These are phyloP conservation scores for Trichosporon sp. DNA, from an alignment of 1,284 basidiomycete genomes.

Conservation along the genomic window DNA sequence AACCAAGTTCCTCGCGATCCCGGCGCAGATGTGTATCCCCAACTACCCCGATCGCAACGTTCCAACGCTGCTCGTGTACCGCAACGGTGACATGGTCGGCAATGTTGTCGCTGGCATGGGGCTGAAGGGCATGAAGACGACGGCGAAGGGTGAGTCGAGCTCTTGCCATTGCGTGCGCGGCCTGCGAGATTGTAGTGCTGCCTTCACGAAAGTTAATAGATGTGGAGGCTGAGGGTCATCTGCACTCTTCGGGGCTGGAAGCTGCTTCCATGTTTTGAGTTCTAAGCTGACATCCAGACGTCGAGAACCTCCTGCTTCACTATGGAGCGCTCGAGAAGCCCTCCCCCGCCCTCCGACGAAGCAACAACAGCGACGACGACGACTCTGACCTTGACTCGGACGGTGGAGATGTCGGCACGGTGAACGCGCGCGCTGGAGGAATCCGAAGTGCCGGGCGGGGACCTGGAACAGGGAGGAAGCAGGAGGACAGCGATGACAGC, in stretches of 20 bases:
- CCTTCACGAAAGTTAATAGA: too few species aligned
- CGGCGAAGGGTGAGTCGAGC: constrained; percentile 65
- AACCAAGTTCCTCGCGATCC: constrained; percentile 93
- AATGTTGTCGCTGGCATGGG: constrained; percentile 66
- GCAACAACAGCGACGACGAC: constrained; percentile 9
- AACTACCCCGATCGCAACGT: constrained; percentile 88
- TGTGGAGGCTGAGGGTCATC: too few species aligned
- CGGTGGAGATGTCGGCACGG: constrained; percentile 33
- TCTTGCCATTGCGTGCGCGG: background rate
- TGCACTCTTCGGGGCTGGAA: too few species aligned
- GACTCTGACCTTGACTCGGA: constrained; percentile 28
- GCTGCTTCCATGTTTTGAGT: too few species aligned
- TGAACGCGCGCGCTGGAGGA: constrained; percentile 31
- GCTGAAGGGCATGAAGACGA: constrained; percentile 66
- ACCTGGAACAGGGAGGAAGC: constrained; percentile 9
- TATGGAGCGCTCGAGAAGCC: constrained; percentile 40
- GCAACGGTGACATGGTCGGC: constrained; percentile 78
- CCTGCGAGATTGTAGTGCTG: too few species aligned
- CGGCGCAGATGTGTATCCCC: constrained; percentile 91
- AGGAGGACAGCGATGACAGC: constrained; percentile 33
- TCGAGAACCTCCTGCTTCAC: constrained; percentile 40
- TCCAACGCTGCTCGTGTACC: constrained; percentile 89
- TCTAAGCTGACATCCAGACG: constrained; percentile 25
- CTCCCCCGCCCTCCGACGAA: constrained; percentile 24
- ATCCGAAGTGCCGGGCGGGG: constrained; percentile 27